Conservation (phyloP, 2,329 filamentous ascomycete species). For the Coleophoma crateriformis region DNA sequence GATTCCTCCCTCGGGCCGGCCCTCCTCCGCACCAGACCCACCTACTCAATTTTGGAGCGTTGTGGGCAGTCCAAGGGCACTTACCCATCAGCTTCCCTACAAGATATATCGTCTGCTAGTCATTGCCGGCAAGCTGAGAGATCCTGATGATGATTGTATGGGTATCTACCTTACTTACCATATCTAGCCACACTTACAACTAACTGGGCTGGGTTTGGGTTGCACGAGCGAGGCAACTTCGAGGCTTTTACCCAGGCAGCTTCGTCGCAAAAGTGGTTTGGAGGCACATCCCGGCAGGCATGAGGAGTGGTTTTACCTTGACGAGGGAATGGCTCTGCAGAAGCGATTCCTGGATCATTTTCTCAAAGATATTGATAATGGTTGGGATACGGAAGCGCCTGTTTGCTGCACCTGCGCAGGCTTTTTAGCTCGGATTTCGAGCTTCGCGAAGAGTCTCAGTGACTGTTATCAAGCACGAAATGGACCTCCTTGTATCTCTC, state of each 20-base stretch:
- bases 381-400: conserved; percentile 39
- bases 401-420: background rate
- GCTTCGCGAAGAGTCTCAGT: background rate
- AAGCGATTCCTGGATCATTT: conserved; percentile 38
- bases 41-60: no score
- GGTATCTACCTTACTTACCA: no score
- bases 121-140: no score
- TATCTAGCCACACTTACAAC: no score
- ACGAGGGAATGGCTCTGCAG: conserved; percentile 30
- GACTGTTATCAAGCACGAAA: background rate
- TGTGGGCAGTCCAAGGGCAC: no score
- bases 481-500: background rate
- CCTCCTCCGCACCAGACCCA: no score
- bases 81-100: no score
- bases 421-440: background rate
- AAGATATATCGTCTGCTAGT: no score
- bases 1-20: no score
- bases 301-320: conserved; percentile 35
- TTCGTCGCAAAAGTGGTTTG: background rate
- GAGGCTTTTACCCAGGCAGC: background rate
- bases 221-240: conserved; percentile 2
- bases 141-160: no score
- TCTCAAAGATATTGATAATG: conserved; percentile 34
- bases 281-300: conserved; percentile 21
- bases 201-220: background rate